These are phyloP conservation scores for Malassezia restricta DNA, from an alignment of 1,284 basidiomycete genomes.

Conservation along the genomic window DNA sequence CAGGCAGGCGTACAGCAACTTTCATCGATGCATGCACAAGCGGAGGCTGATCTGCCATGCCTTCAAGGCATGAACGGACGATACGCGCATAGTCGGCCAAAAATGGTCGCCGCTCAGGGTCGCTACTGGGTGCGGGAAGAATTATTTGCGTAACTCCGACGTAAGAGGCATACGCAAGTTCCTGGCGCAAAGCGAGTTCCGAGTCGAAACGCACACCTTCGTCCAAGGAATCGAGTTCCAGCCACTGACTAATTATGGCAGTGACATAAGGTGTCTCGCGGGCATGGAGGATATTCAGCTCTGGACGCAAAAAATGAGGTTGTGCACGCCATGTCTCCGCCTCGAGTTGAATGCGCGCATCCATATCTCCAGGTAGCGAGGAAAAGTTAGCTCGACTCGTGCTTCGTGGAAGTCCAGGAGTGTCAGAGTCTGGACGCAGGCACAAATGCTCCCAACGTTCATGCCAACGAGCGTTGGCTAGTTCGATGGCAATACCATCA, in stretches of 20 bases:
- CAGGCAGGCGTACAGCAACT: slow-evolving; percentile 33
- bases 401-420: slow-evolving; percentile 20
- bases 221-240: slow-evolving; percentile 82
- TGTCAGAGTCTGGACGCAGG: slow-evolving; percentile 45
- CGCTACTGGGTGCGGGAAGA: slow-evolving; percentile 75
- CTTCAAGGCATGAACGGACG: slow-evolving; percentile 48
- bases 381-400: slow-evolving; percentile 23
- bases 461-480: slow-evolving; percentile 76
- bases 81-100: slow-evolving; percentile 85
- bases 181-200: slow-evolving; percentile 85
- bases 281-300: slow-evolving; percentile 74
- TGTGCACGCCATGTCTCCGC: slow-evolving; percentile 79
- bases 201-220: slow-evolving; percentile 91
- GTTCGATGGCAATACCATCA: slow-evolving; percentile 60
- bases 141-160: slow-evolving; percentile 72
- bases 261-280: slow-evolving; percentile 73
- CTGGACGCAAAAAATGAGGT: slow-evolving; percentile 66
- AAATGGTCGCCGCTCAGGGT: slow-evolving; percentile 53
- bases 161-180: slow-evolving; percentile 83
- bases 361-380: slow-evolving; percentile 9
- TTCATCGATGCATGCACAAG: slow-evolving; percentile 28
- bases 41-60: slow-evolving; percentile 27
- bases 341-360: slow-evolving; percentile 47
- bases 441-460: slow-evolving; percentile 81
- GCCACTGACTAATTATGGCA: slow-evolving; percentile 76